Evolutionary conservation across 495 filamentous ascomycete genomes (phyloP), one percentile per base, ranked within the genome.

Genomic region (Podospora bellae-mahoneyi): DNA sequence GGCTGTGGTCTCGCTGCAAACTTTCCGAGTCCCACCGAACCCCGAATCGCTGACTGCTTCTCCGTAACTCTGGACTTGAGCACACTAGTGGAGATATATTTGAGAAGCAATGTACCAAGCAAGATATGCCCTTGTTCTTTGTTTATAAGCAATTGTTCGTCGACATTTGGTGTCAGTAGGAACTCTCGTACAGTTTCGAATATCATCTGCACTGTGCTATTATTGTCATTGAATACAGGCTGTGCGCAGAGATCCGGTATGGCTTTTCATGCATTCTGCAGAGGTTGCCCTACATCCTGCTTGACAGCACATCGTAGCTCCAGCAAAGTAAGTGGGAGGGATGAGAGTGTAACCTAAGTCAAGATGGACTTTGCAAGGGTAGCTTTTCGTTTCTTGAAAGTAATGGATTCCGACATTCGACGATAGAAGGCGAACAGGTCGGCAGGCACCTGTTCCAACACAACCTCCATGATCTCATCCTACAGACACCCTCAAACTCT

Each of bases 131-230:
- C 23, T 1, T 23, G 23, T 23, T 23, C 23, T 23, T 23, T 23
- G 23, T 23, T 23, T 1, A 23, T 23, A 23, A 23, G 23, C 23
- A 23, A 23, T 23, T 23, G 23, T 23, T 23, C 23, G 23, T 23
- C 23, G 23, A 23, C 23, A 23, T 23, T 23, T 23, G 23, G 23
- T 23, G 1, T 23, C 23, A 74, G 26, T n/a, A 80, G 66, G 64
- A 80, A 80, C 23, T 77, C 75, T 18, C 73, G 68, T 10, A 68
- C 77, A 0, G 78, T 80, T 26, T 74, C 77, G 65, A 79, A 77
- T 16, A 79, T 69, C 23, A 79, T 44, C 3, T 76, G 72, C 9
- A 76, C 73, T 16, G 44, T 74, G 19, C 57, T 62, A 2, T 61
- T 30, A 9, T 68, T 39, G 58, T 78, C 74, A 16, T 79, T 60